phyloP scores from a whole-genome alignment of 2,329 filamentous ascomycete genomes.

The Epichloe hybrida region DNA sequence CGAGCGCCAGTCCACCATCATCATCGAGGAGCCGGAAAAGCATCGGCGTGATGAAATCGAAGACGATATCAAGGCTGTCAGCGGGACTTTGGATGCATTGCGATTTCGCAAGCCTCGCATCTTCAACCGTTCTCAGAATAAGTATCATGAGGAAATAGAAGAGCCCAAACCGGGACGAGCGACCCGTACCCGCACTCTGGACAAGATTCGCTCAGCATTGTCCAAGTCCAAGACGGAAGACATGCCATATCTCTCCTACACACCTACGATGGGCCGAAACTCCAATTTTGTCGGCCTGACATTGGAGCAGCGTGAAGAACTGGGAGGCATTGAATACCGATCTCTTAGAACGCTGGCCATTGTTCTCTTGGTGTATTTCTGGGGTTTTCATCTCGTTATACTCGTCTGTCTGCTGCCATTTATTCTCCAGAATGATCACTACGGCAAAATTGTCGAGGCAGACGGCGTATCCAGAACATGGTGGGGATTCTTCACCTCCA shows the following conservation, averaged over 20 bases:
- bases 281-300: conserved; percentile 82
- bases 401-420: conserved; percentile 65
- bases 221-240: conserved; percentile 41
- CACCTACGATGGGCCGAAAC: conserved; percentile 84
- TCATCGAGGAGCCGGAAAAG: conserved; percentile 49
- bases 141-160: conserved; percentile 23
- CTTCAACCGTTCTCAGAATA: conserved; percentile 24
- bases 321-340: conserved; percentile 93
- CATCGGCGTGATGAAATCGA: conserved; percentile 22
- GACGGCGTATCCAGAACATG: conserved; percentile 56
- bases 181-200: conserved; percentile 36
- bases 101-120: conserved; percentile 30
- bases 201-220: conserved; percentile 42
- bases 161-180: conserved; percentile 12
- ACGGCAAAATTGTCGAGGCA: conserved; percentile 48
- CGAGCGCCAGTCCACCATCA: conserved; percentile 43
- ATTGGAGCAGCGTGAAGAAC: conserved; percentile 82
- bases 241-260: conserved; percentile 88
- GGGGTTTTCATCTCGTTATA: conserved; percentile 68
- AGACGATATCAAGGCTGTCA: conserved; percentile 29
- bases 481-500: conserved; percentile 88
- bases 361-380: conserved; percentile 67
- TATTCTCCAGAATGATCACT: conserved; percentile 53
- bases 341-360: conserved; percentile 74
- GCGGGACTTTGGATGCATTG: conserved; percentile 26